These are phyloP conservation scores for Heterococcus sp. DNA, from an alignment of 108 stramenopile genomes.

Conservation along the genomic window DNA sequence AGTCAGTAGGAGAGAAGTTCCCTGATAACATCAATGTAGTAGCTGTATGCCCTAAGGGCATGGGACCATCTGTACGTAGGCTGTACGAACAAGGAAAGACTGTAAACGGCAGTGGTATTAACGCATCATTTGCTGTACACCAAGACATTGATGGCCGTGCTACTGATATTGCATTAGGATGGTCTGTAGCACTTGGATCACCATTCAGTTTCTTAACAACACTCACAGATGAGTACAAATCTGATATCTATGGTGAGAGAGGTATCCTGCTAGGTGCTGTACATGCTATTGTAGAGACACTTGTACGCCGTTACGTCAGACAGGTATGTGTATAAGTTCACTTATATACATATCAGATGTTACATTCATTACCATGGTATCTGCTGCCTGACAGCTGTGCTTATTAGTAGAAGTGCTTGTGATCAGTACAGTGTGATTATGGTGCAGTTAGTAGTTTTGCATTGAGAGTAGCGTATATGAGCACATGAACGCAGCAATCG, in stretches of 20 bases:
- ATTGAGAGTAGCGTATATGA: too few species aligned
- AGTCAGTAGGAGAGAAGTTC: slow-evolving; percentile 86
- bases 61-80: slow-evolving; percentile 95
- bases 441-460: too few species aligned
- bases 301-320: slow-evolving; percentile 89
- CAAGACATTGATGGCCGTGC: slow-evolving; percentile 88
- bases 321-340: slow-evolving; percentile 45
- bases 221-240: slow-evolving; percentile 87
- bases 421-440: slow-evolving; percentile 45
- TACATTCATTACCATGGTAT: background rate
- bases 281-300: slow-evolving; percentile 92
- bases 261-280: slow-evolving; percentile 94
- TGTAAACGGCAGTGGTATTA: slow-evolving; percentile 94
- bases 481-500: too few species aligned
- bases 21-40: slow-evolving; percentile 94
- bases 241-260: slow-evolving; percentile 96
- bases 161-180: slow-evolving; percentile 89
- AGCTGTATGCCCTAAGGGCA: slow-evolving; percentile 96
- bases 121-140: slow-evolving; percentile 93
- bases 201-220: slow-evolving; percentile 97
- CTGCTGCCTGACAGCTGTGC: too few species aligned
- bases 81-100: slow-evolving; percentile 98
- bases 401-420: too few species aligned
- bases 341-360: background rate
- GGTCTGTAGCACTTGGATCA: slow-evolving; percentile 91